A percentile compares a stretch with the other conserved stretches of the same genome.
These are phyloP conservation scores for Ehretia macrophylla DNA, from an alignment of 257 asterid genomes.

Conservation along the genomic window DNA sequence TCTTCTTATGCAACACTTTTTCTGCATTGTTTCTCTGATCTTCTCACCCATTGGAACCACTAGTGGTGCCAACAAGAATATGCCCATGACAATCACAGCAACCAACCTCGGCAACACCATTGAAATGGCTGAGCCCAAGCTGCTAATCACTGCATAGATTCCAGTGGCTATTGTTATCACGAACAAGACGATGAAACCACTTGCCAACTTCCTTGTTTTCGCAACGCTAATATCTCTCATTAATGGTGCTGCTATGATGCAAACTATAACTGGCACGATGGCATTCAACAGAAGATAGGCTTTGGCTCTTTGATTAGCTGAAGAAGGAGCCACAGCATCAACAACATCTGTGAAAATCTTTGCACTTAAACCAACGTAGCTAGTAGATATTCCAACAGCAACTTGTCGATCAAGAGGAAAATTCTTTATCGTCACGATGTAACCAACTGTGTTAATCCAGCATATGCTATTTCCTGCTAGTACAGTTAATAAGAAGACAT, in stretches of 20 bases:
- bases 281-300: conserved; percentile 49
- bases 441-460: conserved; percentile 76
- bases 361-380: conserved; percentile 64
- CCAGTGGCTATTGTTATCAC: conserved; percentile 48
- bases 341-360: conserved; percentile 49
- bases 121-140: conserved; percentile 25
- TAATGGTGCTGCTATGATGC: conserved; percentile 31
- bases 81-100: conserved; percentile 30
- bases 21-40: conserved; percentile 30
- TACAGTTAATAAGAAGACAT: conserved; percentile 47
- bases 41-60: conserved; percentile 44
- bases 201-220: conserved; percentile 38
- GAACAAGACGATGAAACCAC: conserved; percentile 58
- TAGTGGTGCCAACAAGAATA: conserved; percentile 35
- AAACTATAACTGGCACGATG: conserved; percentile 40
- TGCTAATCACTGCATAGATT: conserved; percentile 45
- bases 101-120: conserved; percentile 7
- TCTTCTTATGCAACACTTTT: conserved; percentile 47
- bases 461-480: conserved; percentile 72
- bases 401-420: conserved; percentile 66
- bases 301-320: conserved; percentile 34
- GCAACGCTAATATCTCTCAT: conserved; percentile 27
- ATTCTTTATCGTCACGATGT: conserved; percentile 46
- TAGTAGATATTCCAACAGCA: conserved; percentile 67
- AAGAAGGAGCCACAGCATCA: conserved; percentile 20